A percentile compares a stretch with the other conserved stretches of the same genome.
phyloP scores from a whole-genome alignment of 2,329 filamentous ascomycete species.

The Calonectria fujianensis region DNA sequence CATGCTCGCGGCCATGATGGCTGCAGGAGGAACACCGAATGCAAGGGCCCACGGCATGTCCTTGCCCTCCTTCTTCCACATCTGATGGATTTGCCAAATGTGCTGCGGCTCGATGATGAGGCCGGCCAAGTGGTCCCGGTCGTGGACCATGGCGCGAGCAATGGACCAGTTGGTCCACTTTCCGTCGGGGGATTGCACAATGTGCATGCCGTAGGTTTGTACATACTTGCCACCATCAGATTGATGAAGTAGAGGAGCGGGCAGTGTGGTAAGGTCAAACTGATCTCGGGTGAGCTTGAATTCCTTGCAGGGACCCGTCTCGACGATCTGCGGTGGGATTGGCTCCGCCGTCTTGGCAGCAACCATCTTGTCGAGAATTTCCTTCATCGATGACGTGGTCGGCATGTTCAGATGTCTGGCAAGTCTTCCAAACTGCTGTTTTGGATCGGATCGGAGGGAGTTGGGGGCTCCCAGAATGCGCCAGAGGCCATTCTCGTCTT shows the following conservation, averaged over 20 bases:
- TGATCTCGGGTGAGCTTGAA: slow-evolving; percentile 38
- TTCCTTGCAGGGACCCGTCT: slow-evolving; percentile 46
- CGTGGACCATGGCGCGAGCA: slow-evolving; percentile 67
- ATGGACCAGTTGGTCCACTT: slow-evolving; percentile 71
- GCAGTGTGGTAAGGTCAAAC: slow-evolving; percentile 61
- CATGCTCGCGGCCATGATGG: slow-evolving; percentile 69
- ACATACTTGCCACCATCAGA: slow-evolving; percentile 70
- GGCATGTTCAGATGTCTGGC: slow-evolving; percentile 65
- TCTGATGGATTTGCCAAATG: slow-evolving; percentile 66
- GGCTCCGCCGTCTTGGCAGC: slow-evolving; percentile 57
- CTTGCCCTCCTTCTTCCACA: slow-evolving; percentile 66
- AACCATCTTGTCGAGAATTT: slow-evolving; percentile 65
- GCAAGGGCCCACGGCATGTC: slow-evolving; percentile 69
- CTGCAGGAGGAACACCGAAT: slow-evolving; percentile 71
- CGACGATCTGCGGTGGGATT: slow-evolving; percentile 60
- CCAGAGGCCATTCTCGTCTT: slow-evolving; percentile 61
- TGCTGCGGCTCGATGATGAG: slow-evolving; percentile 68
- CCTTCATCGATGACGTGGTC: slow-evolving; percentile 48
- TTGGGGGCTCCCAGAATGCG: slow-evolving; percentile 68
- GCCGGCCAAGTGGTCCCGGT: slow-evolving; percentile 63
- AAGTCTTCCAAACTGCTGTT: slow-evolving; percentile 63
- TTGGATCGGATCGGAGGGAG: slow-evolving; percentile 50
- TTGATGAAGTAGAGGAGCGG: slow-evolving; percentile 65
- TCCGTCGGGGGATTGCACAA: slow-evolving; percentile 67
- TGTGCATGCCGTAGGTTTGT: slow-evolving; percentile 71